A percentile compares a stretch with the other conserved stretches of the same genome.
Conservation (phyloP, 495 filamentous ascomycete species). For the Neurospora sp. region DNA sequence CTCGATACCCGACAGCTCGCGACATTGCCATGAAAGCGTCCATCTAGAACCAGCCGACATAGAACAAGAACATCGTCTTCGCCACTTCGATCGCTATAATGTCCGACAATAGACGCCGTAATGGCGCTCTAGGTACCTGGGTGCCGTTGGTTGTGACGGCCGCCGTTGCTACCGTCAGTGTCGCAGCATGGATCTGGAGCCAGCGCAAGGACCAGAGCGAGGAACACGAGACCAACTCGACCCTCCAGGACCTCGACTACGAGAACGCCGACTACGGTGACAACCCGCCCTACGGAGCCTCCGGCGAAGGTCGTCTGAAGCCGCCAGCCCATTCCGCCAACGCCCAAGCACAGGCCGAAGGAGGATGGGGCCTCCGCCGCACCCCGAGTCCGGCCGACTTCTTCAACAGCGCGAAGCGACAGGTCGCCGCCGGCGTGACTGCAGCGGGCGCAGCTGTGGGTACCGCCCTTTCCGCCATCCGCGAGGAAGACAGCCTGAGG, state of each 20-base stretch:
- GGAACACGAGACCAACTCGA: slow-evolving; percentile 30
- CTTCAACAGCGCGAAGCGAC: slow-evolving; percentile 66
- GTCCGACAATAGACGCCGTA: neutral
- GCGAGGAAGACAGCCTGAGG: slow-evolving; percentile 59
- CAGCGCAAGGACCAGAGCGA: slow-evolving; percentile 50
- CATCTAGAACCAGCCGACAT: neutral
- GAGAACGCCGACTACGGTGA: slow-evolving; percentile 40
- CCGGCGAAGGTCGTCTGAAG: slow-evolving; percentile 29
- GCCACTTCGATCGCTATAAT: neutral
- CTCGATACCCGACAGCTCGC: neutral
- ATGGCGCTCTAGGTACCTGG: slow-evolving; percentile 37
- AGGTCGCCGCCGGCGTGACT: slow-evolving; percentile 66
- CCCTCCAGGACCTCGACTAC: slow-evolving; percentile 36
- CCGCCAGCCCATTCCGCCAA: slow-evolving; percentile 31
- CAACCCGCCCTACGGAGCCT: slow-evolving; percentile 43
- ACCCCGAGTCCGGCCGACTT: slow-evolving; percentile 87
- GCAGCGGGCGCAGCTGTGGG: slow-evolving; percentile 76
- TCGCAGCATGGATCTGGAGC: slow-evolving; percentile 90
- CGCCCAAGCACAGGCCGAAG: slow-evolving; percentile 38
- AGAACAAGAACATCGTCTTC: neutral
- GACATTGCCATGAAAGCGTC: neutral
- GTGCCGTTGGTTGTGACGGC: slow-evolving; percentile 75
- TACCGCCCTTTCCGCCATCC: slow-evolving; percentile 70
- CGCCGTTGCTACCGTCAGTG: slow-evolving; percentile 70
- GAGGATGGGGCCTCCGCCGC: slow-evolving; percentile 59